Evolutionary conservation across 1,284 basidiomycete genomes (phyloP).

Genomic region (Rhodotorula glutinis): DNA sequence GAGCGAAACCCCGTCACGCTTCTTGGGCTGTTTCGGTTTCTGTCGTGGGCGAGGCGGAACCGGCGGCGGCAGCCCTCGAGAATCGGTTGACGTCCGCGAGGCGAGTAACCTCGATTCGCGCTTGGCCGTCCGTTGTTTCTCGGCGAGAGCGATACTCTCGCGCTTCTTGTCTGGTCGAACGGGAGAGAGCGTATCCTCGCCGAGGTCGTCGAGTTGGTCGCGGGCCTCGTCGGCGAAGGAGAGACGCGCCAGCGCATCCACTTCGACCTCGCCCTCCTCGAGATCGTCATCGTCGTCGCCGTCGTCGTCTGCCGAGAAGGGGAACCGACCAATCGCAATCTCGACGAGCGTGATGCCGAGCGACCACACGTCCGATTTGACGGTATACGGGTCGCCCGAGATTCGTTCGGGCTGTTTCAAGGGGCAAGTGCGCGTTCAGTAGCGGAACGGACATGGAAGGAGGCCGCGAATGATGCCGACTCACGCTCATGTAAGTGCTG

Average conservation of each 20-base stretch:
- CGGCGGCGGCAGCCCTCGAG: not conserved
- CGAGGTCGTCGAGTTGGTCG: constrained; percentile 24
- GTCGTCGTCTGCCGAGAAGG: constrained; percentile 63
- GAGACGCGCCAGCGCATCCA: constrained; percentile 42
- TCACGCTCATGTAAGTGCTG: constrained; percentile 97
- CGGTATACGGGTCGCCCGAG: constrained; percentile 93
- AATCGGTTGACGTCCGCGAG: too few species aligned
- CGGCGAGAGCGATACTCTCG: constrained; percentile 36
- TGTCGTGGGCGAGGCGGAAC: not conserved
- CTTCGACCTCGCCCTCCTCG: constrained; percentile 54
- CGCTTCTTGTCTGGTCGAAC: constrained; percentile 34
- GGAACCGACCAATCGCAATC: constrained; percentile 87
- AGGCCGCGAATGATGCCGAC: constrained; percentile 48
- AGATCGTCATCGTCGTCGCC: constrained; percentile 45
- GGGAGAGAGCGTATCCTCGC: constrained; percentile 41
- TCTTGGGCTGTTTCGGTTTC: not conserved
- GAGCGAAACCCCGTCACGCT: constrained; percentile 59
- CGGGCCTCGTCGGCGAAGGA: constrained; percentile 35
- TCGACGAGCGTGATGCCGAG: constrained; percentile 93
- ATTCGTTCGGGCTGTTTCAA: constrained; percentile 84
- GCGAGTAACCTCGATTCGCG: constrained; percentile 7
- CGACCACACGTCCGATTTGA: constrained; percentile 98
- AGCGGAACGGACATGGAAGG: not conserved
- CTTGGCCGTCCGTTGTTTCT: constrained; percentile 28
- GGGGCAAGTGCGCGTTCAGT: not conserved